phyloP scores from a whole-genome alignment of 1,139 yeast genomes.

The Yamadazyma sp. region DNA sequence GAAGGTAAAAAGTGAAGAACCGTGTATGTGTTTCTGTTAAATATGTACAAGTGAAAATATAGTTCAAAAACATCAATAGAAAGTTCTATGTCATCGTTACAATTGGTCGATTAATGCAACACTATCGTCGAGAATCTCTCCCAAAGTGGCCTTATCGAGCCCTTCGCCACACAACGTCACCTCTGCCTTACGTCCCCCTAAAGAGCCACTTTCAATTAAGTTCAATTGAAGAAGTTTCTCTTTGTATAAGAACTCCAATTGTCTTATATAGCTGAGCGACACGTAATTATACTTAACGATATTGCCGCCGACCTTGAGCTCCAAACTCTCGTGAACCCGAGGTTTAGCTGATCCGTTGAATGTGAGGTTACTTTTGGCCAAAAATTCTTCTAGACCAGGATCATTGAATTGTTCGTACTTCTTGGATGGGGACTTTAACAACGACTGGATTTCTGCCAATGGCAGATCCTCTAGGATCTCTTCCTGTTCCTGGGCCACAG shows the following conservation, averaged over 20 bases:
- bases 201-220: slow-evolving; percentile 55
- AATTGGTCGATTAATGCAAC: slow-evolving; percentile 23
- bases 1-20: slow-evolving; percentile 37
- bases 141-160: slow-evolving; percentile 23
- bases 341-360: slow-evolving; percentile 38
- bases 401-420: slow-evolving; percentile 32
- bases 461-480: background rate
- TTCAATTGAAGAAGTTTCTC: slow-evolving; percentile 43
- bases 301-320: slow-evolving; percentile 35
- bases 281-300: slow-evolving; percentile 44
- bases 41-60: slow-evolving; percentile 3
- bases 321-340: slow-evolving; percentile 37
- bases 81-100: slow-evolving; percentile 12
- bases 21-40: background rate
- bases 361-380: slow-evolving; percentile 37
- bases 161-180: slow-evolving; percentile 46
- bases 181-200: slow-evolving; percentile 55
- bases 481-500: slow-evolving; percentile 2
- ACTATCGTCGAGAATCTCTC: slow-evolving; percentile 29
- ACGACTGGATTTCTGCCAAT: slow-evolving; percentile 8
- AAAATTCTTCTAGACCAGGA: slow-evolving; percentile 47
- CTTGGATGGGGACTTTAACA: slow-evolving; percentile 30
- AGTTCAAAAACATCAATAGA: too few species aligned
- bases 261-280: slow-evolving; percentile 41
- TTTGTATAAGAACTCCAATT: slow-evolving; percentile 39